Base-by-base conservation (phyloP, 208 protist genomes). In the Trypanosoma lewisi region DNA sequence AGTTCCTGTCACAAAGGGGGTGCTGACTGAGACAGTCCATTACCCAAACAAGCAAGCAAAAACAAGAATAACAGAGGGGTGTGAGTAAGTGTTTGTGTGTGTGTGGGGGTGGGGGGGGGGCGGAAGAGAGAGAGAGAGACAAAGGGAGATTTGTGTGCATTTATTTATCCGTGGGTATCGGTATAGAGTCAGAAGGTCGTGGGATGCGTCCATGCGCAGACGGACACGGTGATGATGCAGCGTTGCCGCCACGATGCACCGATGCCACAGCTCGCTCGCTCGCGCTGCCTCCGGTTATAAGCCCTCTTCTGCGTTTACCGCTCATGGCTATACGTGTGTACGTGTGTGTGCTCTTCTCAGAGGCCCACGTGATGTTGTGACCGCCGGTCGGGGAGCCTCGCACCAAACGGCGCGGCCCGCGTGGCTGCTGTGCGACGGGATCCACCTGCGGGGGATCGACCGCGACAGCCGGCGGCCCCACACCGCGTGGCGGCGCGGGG, bases 241-340 rank as follows among this genome's bases (percentile, higher is more conserved):
- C 47, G 48, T 39, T 42, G 25, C 44, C 45, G 30, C 63, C 14
- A n/a, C 21, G 31, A 19, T 39, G 34, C 50, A 62, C 34, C 59
- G 31, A 49, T 12, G 55, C 59, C 16, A 63, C 31, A 17, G 36
- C 58, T 50, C 72, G 62, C 44, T 58, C 66, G 66, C 65, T 73
- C 59, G 63, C 60, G 70, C 66, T 39, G 36, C 62, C 52, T 62
- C 50, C 49, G 8, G 4, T 53, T 16, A 50, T 77, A 73, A 77
- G 71, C 71, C 71, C 71, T 77, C 71, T 77, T 77, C 71, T 77
- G 71, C 65, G 42, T 42, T 50, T 54, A 41, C 71, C 71, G 71
- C 71, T 63, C 71, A 77, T 77, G 56, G 52, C 71, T 77, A 41
- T 64, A 73, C 71, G 64, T 47, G 63, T 36, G 53, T n/a, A n/a